A percentile compares a stretch with the other conserved stretches of the same genome.
These are phyloP conservation scores for Mycogone perniciosa DNA, from an alignment of 2,329 filamentous ascomycete genomes.

Conservation along the genomic window DNA sequence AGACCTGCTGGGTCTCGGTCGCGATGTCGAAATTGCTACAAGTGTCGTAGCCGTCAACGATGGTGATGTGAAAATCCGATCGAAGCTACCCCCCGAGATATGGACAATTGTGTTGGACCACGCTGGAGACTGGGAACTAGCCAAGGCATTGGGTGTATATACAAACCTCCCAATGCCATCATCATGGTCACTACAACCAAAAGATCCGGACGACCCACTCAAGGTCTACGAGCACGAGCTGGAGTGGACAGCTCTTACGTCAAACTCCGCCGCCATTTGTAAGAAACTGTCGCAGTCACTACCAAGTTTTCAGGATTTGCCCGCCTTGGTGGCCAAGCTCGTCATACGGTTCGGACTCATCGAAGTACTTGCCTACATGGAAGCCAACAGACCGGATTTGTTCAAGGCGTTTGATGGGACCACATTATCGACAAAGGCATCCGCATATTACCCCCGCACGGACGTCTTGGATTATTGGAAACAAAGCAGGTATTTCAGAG, in stretches of 20 bases:
- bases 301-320: constrained; percentile 63
- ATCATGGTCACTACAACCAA: constrained; percentile 60
- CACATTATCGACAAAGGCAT: constrained; percentile 81
- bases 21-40: constrained; percentile 56
- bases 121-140: constrained; percentile 84
- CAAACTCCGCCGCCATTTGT: constrained; percentile 64
- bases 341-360: constrained; percentile 88
- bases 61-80: constrained; percentile 28
- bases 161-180: constrained; percentile 66
- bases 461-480: constrained; percentile 91
- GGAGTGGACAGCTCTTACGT: constrained; percentile 77
- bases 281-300: constrained; percentile 66
- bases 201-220: constrained; percentile 55
- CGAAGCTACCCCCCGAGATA: constrained; percentile 70
- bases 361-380: constrained; percentile 65
- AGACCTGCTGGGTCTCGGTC: constrained; percentile 65
- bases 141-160: constrained; percentile 72
- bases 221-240: constrained; percentile 70
- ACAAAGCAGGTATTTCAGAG: constrained; percentile 72
- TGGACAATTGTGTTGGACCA: constrained; percentile 85
- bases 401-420: constrained; percentile 84
- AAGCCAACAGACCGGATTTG: constrained; percentile 58
- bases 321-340: constrained; percentile 74
- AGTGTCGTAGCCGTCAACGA: constrained; percentile 31
- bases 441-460: constrained; percentile 74